phyloP scores from a whole-genome alignment of 768 basidiomycete genomes.

The Mycena pura region DNA sequence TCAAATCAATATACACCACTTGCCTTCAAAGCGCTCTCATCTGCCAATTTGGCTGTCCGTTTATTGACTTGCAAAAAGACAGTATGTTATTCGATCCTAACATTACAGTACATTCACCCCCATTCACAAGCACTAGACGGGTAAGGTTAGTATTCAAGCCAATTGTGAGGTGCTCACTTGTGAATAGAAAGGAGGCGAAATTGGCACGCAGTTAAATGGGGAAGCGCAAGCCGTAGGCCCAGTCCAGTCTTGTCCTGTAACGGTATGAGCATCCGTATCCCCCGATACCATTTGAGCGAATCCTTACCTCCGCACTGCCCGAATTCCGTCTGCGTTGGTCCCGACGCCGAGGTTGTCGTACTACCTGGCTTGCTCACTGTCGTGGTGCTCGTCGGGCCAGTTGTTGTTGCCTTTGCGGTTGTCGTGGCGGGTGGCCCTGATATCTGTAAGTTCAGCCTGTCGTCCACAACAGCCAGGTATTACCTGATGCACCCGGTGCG shows the following conservation, averaged over 20 bases:
- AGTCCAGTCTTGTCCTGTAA: slow-evolving; percentile 8
- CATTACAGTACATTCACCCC: too few relatives aligned
- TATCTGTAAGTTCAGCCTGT: neutral
- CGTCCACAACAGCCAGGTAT: neutral
- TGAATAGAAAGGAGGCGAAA: slow-evolving; percentile 22
- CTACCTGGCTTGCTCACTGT: neutral
- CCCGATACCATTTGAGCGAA: neutral
- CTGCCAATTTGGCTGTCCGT: too few relatives aligned
- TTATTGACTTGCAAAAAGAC: too few relatives aligned
- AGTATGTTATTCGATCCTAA: too few relatives aligned
- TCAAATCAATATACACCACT: too few relatives aligned
- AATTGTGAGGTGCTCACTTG: slow-evolving; percentile 6
- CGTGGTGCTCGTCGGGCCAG: neutral
- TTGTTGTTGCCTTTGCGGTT: neutral
- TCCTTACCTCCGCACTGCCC: slow-evolving; percentile 19
- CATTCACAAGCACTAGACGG: slow-evolving; percentile 15
- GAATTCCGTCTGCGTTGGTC: slow-evolving; percentile 16
- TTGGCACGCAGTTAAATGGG: slow-evolving; percentile 1
- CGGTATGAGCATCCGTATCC: neutral
- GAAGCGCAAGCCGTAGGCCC: slow-evolving; percentile 21
- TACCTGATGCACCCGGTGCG: slow-evolving; percentile 24
- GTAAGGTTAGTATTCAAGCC: neutral
- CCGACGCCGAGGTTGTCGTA: slow-evolving; percentile 1
- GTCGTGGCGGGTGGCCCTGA: slow-evolving; percentile 13
- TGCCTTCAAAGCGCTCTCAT: too few relatives aligned